Evolutionary conservation across 164 flowering plant species (phyloP), one percentile per base, ranked within the genome.

Genomic region (Vitis cinerea): DNA sequence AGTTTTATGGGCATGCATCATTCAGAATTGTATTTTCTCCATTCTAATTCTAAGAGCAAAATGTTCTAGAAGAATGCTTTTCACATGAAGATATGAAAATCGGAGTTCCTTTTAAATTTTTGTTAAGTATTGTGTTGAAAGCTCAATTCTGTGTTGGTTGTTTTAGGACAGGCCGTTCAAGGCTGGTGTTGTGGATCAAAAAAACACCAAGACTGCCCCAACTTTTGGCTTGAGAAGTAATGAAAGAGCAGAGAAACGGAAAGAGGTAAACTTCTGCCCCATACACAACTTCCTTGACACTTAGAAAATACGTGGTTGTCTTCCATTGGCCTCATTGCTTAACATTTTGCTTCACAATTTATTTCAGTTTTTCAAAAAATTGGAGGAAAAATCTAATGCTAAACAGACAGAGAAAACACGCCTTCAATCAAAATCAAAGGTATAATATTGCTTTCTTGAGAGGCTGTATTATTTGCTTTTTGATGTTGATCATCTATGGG

Each of bases 361-460:
- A 0, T 59, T 71, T 68, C 78, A 76, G 79, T 72, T 74, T 62
- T 30, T 70, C 8, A 82, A 78, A 78, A 87, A 84, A 58, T 10
- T 72, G 68, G 86, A 78, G 71, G 85, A 64, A 65, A 85, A 86
- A 69, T 72, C 87, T 15, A 80, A 65, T 64, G 78, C 82, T 19
- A 81, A 72, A 74, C 84, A 79, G 52, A 77, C 72, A 27, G 88
- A 78, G 73, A 80, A 67, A 53, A 63, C 70, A 17, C 76, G 47
- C 12, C 75, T 74, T 57, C 81, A 53, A 64, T 72, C 88, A 71
- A 88, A 85, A 75, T 65, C 79, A 68, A 85, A 82, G 90, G 97
- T 88, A 79, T 27, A 19, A 17, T 63, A 63, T 37, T 23, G 14
- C 23, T n/a, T 63, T 16, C 30, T 64, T 17, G 16, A 60, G 3